Conservation (phyloP, 257 asterid species). For the Salvia rosmarinus region DNA sequence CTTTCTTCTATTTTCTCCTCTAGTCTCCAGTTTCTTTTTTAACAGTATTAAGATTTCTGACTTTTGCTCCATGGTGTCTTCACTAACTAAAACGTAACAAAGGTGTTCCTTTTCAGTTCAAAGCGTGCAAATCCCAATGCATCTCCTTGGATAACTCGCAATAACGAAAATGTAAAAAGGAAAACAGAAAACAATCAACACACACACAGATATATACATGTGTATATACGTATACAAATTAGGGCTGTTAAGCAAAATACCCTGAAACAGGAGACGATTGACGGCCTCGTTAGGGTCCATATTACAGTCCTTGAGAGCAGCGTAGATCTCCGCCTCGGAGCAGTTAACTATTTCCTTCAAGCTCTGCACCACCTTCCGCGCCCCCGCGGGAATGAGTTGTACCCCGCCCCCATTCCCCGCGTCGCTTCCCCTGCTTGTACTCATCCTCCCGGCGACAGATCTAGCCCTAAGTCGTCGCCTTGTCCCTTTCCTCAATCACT, state of each 20-base stretch:
- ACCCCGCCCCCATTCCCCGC: conserved; percentile 43
- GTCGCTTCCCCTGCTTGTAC: conserved; percentile 47
- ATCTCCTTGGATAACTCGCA: not conserved
- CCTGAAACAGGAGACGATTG: conserved; percentile 79
- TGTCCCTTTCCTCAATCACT: conserved; percentile 31
- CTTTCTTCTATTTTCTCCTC: not conserved
- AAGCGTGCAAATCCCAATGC: conserved; percentile 25
- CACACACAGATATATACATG: not conserved
- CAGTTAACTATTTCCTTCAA: conserved; percentile 86
- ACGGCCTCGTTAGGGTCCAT: conserved; percentile 98
- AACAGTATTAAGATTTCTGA: conserved; percentile 7
- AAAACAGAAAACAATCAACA: not conserved
- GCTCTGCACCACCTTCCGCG: conserved; percentile 79
- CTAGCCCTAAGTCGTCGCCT: conserved; percentile 40
- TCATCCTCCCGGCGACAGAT: conserved; percentile 46
- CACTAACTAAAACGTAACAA: conserved; percentile 5
- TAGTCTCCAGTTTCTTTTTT: not conserved
- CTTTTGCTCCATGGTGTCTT: conserved; percentile 3
- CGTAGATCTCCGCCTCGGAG: conserved; percentile 89
- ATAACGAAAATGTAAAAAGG: not conserved
- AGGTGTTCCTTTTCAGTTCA: not conserved
- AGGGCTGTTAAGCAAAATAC: conserved; percentile 46
- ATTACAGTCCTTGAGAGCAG: conserved; percentile 85
- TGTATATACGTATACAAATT: not conserved
- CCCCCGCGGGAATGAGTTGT: conserved; percentile 64